Percentiles rank a stretch among this genome's conserved stretches.
phyloP scores from a whole-genome alignment of 106 monocot genomes.

The Iris macrosiphon region DNA sequence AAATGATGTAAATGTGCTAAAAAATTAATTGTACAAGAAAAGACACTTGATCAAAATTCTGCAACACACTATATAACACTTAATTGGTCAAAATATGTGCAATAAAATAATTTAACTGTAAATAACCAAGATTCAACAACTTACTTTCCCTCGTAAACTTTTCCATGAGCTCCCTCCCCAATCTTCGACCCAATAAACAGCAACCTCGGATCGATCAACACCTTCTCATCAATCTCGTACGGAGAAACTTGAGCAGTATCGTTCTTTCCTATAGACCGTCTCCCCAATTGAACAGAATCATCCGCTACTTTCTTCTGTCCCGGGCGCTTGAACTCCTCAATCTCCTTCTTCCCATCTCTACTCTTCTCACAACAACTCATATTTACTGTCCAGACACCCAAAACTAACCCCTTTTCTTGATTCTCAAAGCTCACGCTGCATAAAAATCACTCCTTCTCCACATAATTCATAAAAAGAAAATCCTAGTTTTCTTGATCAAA shows the following conservation, averaged over 20 bases:
- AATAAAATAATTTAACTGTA: too few species aligned
- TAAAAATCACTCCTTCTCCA: neutral
- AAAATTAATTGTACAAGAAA: too few species aligned
- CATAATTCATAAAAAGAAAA: too few species aligned
- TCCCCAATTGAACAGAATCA: slow-evolving; percentile 23
- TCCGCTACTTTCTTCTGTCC: slow-evolving; percentile 19
- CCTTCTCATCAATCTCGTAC: slow-evolving; percentile 62
- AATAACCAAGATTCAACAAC: too few species aligned
- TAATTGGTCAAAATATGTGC: too few species aligned
- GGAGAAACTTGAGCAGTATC: slow-evolving; percentile 1
- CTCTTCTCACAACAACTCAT: slow-evolving; percentile 32
- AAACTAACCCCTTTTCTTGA: neutral
- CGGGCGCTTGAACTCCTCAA: slow-evolving; percentile 19
- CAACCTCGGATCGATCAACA: slow-evolving; percentile 68
- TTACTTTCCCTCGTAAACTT: slow-evolving; percentile 96
- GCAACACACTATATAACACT: too few species aligned
- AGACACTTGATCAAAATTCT: too few species aligned
- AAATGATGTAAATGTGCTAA: too few species aligned
- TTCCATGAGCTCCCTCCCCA: slow-evolving; percentile 95
- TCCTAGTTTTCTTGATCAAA: too few species aligned
- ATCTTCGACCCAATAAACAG: slow-evolving; percentile 86
- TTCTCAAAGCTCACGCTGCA: slow-evolving; percentile 1
- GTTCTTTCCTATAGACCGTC: slow-evolving; percentile 2
- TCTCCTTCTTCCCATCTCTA: slow-evolving; percentile 7
- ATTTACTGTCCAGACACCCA: neutral